Conservation (phyloP, 495 filamentous ascomycete genomes). For the Podospora pseudocomata region DNA sequence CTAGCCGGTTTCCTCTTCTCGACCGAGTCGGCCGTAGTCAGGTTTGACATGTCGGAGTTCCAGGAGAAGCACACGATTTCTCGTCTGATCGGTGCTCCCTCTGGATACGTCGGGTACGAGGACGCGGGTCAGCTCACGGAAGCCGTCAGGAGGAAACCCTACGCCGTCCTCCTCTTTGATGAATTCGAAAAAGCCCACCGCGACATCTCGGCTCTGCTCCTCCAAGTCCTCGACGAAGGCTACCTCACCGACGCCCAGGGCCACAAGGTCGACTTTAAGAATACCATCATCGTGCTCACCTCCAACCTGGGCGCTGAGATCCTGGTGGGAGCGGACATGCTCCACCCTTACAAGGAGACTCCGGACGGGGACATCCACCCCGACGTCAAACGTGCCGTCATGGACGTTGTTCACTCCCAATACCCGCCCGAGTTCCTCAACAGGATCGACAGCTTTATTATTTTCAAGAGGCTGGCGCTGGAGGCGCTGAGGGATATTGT, state of each 20-base stretch:
- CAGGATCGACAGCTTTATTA: slow-evolving; percentile 92
- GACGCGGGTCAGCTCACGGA: slow-evolving; percentile 96
- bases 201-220: slow-evolving; percentile 88
- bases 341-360: slow-evolving; percentile 57
- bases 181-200: slow-evolving; percentile 97
- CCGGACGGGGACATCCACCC: slow-evolving; percentile 61
- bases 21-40: slow-evolving; percentile 75
- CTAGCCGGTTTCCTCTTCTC: slow-evolving; percentile 91
- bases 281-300: slow-evolving; percentile 93
- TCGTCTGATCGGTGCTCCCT: slow-evolving; percentile 84
- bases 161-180: slow-evolving; percentile 91
- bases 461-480: slow-evolving; percentile 80
- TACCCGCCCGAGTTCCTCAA: slow-evolving; percentile 97
- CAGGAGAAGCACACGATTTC: slow-evolving; percentile 96
- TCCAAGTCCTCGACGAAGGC: slow-evolving; percentile 95
- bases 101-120: slow-evolving; percentile 94
- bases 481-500: slow-evolving; percentile 86
- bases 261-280: slow-evolving; percentile 92
- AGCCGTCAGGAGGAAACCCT: slow-evolving; percentile 90
- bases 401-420: slow-evolving; percentile 74
- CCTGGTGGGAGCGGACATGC: slow-evolving; percentile 56
- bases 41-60: slow-evolving; percentile 98
- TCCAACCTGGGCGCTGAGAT: slow-evolving; percentile 85
- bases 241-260: slow-evolving; percentile 94
- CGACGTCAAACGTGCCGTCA: slow-evolving; percentile 69